Evolutionary conservation across 345 rosid genomes (phyloP), one percentile per base, ranked within the genome.

Genomic region (Salix suchowensis): DNA sequence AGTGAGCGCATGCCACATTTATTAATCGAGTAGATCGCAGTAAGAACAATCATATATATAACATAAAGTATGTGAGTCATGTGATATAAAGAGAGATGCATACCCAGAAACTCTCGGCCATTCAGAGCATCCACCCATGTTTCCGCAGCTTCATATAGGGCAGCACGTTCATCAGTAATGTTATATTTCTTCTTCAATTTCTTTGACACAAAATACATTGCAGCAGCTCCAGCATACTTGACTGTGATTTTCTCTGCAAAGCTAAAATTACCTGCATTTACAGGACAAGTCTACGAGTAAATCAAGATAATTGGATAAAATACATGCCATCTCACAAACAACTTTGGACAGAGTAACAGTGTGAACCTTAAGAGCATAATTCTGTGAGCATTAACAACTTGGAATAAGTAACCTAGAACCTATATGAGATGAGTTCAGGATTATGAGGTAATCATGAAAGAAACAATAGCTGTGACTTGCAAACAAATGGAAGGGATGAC

Each of bases 181-280:
- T 91, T 93, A 82, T 93, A 85, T 77, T 74, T 93, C 91, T 93
- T 95, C 90, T 95, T 95, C 78, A 93, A 82, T 44, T 89, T 91
- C 90, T 93, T 95, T 0, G 98, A 89, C 37, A 95, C 97, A 69
- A 95, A 85, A 81, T 91, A 93, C 98, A 95, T 95, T 14, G 96
- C 97, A 11, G 88, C 87, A 74, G 97, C 98, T 73, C 98, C 96
- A 26, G 91, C 94, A 80, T 95, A 93, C 74, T 95, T 95, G 0
- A 92, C 98, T 18, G 90, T 83, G 71, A 95, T 77, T 84, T 91
- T 91, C 82, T 95, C 97, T 6, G 87, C 85, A 84, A 88, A 95
- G 78, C 92, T 88, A 58, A 93, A 95, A 80, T 93, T 95, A 54
- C 98, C 98, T 95, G 81, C 84, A 80, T 32, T 78, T 37, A 55